These are phyloP conservation scores for Boechera stricta DNA, from an alignment of 345 rosid species.

Conservation along the genomic window DNA sequence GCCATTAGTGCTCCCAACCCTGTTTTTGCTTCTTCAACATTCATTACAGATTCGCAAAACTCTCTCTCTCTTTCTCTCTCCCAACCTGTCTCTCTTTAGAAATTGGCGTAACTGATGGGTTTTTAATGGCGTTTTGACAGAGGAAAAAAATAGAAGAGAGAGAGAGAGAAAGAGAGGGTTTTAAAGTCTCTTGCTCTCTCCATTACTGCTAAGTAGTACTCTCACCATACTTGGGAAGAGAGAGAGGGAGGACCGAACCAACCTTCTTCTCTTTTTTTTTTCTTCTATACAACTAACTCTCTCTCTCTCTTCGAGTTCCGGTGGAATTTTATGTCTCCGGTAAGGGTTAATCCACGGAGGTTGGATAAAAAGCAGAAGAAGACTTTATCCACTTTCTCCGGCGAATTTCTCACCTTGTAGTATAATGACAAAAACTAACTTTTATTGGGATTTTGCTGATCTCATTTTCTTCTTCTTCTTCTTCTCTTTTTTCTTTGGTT, in stretches of 20 bases:
- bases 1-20: constrained; percentile 41
- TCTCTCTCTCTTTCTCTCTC: constrained; percentile 22
- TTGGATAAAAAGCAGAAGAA: constrained; percentile 10
- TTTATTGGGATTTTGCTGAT: constrained; percentile 38
- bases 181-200: constrained; percentile 44
- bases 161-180: constrained; percentile 13
- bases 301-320: constrained; percentile 2
- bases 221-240: constrained; percentile 43
- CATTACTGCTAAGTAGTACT: constrained; percentile 48
- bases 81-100: constrained; percentile 9
- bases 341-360: constrained; percentile 25
- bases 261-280: constrained; percentile 29
- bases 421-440: constrained; percentile 46
- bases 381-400: constrained; percentile 46
- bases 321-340: constrained; percentile 35
- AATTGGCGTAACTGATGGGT: constrained; percentile 48
- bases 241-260: constrained; percentile 39
- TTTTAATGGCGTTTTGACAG: constrained; percentile 46
- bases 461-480: constrained; percentile 35
- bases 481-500: not conserved
- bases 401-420: constrained; percentile 32
- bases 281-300: constrained; percentile 41
- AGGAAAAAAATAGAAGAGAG: constrained; percentile 17
- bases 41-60: constrained; percentile 45
- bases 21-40: constrained; percentile 36